Conservation (phyloP, 2,329 filamentous ascomycete species). For the Aspergillus pseudotamarii region DNA sequence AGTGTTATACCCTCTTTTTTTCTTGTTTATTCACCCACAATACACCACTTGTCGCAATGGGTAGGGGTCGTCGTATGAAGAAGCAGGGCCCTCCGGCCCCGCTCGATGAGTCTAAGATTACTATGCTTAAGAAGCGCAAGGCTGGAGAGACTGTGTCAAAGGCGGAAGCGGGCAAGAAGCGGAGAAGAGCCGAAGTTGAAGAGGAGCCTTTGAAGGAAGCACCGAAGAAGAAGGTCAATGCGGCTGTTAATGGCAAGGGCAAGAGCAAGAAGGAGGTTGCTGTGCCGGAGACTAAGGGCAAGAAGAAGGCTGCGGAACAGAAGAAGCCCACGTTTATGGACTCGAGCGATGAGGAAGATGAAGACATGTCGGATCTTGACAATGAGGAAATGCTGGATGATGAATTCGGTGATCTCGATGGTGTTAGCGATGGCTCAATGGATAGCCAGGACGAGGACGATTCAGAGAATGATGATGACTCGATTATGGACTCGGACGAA, state of each 20-base stretch:
- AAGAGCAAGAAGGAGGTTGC: conserved; percentile 20
- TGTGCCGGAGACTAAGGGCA: conserved; percentile 32
- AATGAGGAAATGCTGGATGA: conserved; percentile 41
- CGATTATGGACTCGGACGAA: conserved; percentile 72
- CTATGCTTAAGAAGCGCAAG: conserved; percentile 76
- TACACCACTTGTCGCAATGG: conserved; percentile 63
- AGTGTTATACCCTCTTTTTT: not conserved
- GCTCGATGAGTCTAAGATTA: conserved; percentile 71
- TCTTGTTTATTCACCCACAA: conserved; percentile 9
- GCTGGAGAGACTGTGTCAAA: conserved; percentile 64
- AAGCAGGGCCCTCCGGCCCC: conserved; percentile 88
- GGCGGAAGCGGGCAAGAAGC: conserved; percentile 66
- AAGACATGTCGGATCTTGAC: conserved; percentile 38
- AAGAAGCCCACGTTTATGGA: conserved; percentile 42
- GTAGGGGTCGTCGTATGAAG: conserved; percentile 87
- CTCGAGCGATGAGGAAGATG: conserved; percentile 38
- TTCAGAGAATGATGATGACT: conserved; percentile 66
- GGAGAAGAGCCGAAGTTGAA: conserved; percentile 53
- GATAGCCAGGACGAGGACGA: conserved; percentile 52
- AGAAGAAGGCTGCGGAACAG: conserved; percentile 36
- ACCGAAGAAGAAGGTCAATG: conserved; percentile 39
- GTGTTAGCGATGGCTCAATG: conserved; percentile 47
- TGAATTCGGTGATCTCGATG: conserved; percentile 50
- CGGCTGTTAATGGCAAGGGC: conserved; percentile 23
- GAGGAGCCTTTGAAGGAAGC: conserved; percentile 43